Conservation (phyloP, 768 basidiomycete genomes). For the Crepidotus variabilis region DNA sequence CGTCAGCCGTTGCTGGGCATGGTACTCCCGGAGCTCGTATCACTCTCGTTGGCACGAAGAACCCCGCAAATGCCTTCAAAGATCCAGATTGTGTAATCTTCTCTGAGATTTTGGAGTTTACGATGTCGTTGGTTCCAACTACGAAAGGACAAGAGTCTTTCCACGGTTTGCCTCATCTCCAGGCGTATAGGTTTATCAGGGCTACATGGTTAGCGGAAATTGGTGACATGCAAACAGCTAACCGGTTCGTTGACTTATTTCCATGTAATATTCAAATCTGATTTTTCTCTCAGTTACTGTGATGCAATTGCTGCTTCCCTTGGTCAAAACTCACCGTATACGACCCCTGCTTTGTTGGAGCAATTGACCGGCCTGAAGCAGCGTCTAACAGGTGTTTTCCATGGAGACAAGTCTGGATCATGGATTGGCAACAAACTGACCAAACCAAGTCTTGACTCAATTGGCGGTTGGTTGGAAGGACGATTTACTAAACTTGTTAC, state of each 20-base stretch:
- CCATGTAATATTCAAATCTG: neutral
- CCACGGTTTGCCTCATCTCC: constrained; percentile 77
- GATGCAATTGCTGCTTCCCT: constrained; percentile 79
- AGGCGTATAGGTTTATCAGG: constrained; percentile 82
- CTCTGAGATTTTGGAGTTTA: constrained; percentile 91
- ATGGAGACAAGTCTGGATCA: constrained; percentile 72
- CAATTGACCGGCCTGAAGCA: constrained; percentile 78
- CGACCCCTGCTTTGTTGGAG: constrained; percentile 61
- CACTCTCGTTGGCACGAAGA: constrained; percentile 67
- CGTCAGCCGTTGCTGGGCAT: constrained; percentile 68
- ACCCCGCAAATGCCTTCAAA: constrained; percentile 53
- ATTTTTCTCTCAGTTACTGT: constrained; percentile 66
- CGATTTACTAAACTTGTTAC: constrained; percentile 93
- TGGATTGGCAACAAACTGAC: constrained; percentile 87
- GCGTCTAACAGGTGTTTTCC: constrained; percentile 68
- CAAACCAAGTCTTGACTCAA: constrained; percentile 88
- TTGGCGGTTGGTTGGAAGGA: constrained; percentile 91
- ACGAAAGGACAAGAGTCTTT: constrained; percentile 87
- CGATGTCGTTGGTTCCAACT: constrained; percentile 66
- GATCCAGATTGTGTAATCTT: constrained; percentile 78
- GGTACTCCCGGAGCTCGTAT: constrained; percentile 66
- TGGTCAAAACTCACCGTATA: constrained; percentile 60
- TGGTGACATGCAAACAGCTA: constrained; percentile 75
- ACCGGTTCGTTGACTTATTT: constrained; percentile 46
- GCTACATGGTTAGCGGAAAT: constrained; percentile 76